These are phyloP conservation scores for Dinochytrium kinnereticum DNA, from an alignment of 371 early-diverging fungal species.

Conservation along the genomic window DNA sequence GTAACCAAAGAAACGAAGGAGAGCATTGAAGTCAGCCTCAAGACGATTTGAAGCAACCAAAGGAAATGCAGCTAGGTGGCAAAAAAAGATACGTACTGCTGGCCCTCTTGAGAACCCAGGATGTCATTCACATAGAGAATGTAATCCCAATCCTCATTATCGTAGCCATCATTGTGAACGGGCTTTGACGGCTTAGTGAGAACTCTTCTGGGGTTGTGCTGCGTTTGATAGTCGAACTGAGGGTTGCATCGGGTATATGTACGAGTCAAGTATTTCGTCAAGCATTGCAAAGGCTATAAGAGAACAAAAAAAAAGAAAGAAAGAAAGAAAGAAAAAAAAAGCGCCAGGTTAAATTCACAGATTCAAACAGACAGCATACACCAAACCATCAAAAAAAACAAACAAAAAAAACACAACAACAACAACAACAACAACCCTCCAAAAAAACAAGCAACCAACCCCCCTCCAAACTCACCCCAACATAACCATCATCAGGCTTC, in stretches of 20 bases:
- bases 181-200: slow-evolving; percentile 93
- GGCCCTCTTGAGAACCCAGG: slow-evolving; percentile 80
- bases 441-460: too few species aligned
- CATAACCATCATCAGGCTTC: slow-evolving; percentile 3
- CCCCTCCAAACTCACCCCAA: not conserved
- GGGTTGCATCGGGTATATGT: slow-evolving; percentile 77
- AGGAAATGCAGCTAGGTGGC: not conserved
- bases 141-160: slow-evolving; percentile 93
- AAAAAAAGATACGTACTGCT: slow-evolving; percentile 61
- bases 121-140: slow-evolving; percentile 94
- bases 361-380: too few species aligned
- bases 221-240: slow-evolving; percentile 69
- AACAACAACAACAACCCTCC: too few species aligned
- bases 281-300: slow-evolving; percentile 23
- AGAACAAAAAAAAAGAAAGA: not conserved
- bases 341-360: too few species aligned
- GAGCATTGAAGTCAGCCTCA: too few species aligned
- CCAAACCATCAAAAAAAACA: too few species aligned
- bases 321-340: too few species aligned
- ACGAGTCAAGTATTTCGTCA: slow-evolving; percentile 49
- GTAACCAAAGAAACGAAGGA: too few species aligned
- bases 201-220: slow-evolving; percentile 82
- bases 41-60: not conserved
- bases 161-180: slow-evolving; percentile 85
- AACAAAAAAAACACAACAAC: too few species aligned